Percentiles rank a stretch among this genome's conserved stretches.
Evolutionary conservation across 495 filamentous ascomycete species (phyloP).

Genomic region (Tetracladium marchalianum): DNA sequence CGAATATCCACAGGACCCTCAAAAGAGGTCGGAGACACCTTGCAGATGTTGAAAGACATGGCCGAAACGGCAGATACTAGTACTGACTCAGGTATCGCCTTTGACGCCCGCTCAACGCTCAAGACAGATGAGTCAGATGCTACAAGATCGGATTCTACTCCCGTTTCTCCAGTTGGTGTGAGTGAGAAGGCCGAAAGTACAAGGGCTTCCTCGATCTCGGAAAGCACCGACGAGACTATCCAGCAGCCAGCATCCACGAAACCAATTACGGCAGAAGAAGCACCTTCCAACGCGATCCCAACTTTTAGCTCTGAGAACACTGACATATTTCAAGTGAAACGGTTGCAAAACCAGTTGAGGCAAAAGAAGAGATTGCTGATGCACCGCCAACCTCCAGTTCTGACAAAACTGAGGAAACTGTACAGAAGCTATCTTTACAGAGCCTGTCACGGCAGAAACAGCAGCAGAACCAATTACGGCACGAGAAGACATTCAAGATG

Average conservation of each 20-base stretch:
- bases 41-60: constrained; percentile 14
- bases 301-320: no score
- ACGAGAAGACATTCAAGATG: no score
- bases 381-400: no score
- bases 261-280: constrained; percentile 5
- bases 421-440: no score
- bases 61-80: constrained; percentile 1
- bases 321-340: no score
- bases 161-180: constrained; percentile 34
- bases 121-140: constrained; percentile 21
- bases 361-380: no score
- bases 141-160: constrained; percentile 34
- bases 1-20: not conserved
- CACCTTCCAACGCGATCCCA: constrained; percentile 1
- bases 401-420: no score
- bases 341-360: no score
- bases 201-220: constrained; percentile 43
- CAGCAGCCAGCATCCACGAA: constrained; percentile 20
- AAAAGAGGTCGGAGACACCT: constrained; percentile 13
- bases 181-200: constrained; percentile 43
- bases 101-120: constrained; percentile 15
- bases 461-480: no score
- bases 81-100: constrained; percentile 18
- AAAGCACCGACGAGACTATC: constrained; percentile 41
- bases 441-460: no score